Base-by-base conservation (phyloP, 768 basidiomycete genomes). In the Cystobasidium tubakii region DNA sequence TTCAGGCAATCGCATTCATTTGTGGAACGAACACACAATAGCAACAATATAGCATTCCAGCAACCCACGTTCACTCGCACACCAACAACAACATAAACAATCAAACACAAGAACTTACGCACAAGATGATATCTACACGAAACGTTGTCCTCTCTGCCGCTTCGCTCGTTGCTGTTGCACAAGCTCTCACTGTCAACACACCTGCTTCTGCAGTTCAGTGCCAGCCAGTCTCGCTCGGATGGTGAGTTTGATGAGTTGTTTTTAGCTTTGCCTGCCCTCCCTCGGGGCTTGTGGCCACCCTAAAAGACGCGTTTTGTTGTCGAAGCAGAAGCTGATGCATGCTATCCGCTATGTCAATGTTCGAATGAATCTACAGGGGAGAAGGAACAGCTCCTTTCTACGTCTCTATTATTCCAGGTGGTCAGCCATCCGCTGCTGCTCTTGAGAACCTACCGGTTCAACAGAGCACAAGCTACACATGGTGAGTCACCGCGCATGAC, bases 371-470 rank as follows among this genome's bases (percentile, higher is more conserved):
- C 42, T 34, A 43, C 31, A 70, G 46, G 63, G 67, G 66, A 0
- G 67, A 70, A 23, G 74, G 74, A 65, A 34, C 25, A 15, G 71
- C 74, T n/a, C 74, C 74, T 46, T 75, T 33, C 73, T 74, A 66
- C 64, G 73, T 74, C 44, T 66, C 73, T 12, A 65, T 74, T 33
- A 66, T 74, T 53, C 73, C 73, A 60, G 76, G 74, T 33, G 75
- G 75, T 25, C 44, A 77, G 55, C 27, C 76, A 3, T 39, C 42
- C 13, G 76, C 57, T 23, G 54, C 74, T 29, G 66, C 73, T 53
- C 71, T 77, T 42, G 73, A 70, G 66, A 27, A 50, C n/a, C 46
- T 77, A 60, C 29, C 62, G n/a, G 31, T 34, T 12, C 66, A 65
- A 39, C 4, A 3, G 3, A 54, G 55, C 55, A 71, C 34, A 10